Base-by-base conservation (phyloP, 176 grass and related monocot genomes). In the Aegilops bicornis region DNA sequence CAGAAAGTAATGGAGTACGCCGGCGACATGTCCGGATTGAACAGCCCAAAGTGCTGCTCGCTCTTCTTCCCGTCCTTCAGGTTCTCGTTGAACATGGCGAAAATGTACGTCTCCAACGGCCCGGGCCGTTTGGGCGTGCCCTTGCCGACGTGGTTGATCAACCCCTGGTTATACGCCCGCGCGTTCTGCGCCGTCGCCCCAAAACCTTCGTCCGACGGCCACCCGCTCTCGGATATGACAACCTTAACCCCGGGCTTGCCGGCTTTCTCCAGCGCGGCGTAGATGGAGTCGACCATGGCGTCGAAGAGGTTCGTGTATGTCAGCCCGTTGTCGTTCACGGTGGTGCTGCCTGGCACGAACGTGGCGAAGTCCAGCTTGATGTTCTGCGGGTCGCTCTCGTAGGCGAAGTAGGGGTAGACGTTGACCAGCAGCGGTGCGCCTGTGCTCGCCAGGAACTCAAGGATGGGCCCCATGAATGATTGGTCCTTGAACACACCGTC, bases 71-170 rank as follows among this genome's bases (percentile, higher is more conserved):
- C 87, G 0, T 39, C 0, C 71, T 97, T 33, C 32, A 4, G 32
- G 32, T 97, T 65, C 83, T 97, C 92, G 69, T 97, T 94, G 85
- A 97, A 97, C 92, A 97, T 84, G 20, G 90, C 95, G 69, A 97
- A 97, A 31, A 94, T 73, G 82, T 92, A 97, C 0, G 92, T 39
- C 84, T 94, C 88, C 52, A 94, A 11, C 16, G 48, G 19, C 39
- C 67, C 45, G 6, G 92, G 69, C 33, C 27, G 77, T 69, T 84
- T 94, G 24, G 95, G 95, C 16, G 92, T 97, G 16, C 95, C 95
- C 2, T 74, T n/a, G 4, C 81, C 13, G 2, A 94, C 90, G 16
- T 97, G 90, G 10, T 58, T 69, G 25, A 97, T 91, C 80, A 95
- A 62, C 10, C 88, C 88, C 76, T 97, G 92, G 81, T 95, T 97